These are phyloP conservation scores for Tillandsia leiboldiana DNA, from an alignment of 176 grass and related monocot species.

Conservation along the genomic window DNA sequence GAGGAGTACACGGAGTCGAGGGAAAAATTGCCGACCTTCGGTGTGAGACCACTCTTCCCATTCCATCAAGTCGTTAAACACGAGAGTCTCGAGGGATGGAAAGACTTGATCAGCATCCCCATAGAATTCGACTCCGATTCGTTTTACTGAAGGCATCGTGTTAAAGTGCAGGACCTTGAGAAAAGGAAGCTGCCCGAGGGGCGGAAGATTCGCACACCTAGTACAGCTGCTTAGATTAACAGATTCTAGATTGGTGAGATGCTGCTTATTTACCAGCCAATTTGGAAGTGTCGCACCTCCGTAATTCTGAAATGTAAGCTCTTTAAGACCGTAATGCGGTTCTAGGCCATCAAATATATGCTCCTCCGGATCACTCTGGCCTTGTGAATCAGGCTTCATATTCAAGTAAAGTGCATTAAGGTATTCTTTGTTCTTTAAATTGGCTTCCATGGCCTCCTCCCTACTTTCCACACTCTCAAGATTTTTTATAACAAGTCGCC, in stretches of 20 bases:
- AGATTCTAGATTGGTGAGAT: constrained; percentile 6
- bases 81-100: no score
- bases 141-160: no score
- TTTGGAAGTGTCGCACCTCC: background rate
- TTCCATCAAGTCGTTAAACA: no score
- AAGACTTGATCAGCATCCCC: no score
- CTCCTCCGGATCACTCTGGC: background rate
- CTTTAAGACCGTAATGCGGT: background rate
- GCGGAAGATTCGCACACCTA: background rate
- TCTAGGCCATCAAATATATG: background rate
- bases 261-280: background rate
- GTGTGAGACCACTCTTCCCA: no score
- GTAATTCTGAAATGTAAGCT: background rate
- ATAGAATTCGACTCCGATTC: no score
- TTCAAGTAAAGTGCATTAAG: constrained; percentile 12
- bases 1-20: no score
- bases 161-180: background rate
- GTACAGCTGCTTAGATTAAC: background rate
- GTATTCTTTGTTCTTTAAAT: constrained; percentile 27
- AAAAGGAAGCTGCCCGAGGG: background rate
- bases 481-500: constrained; percentile 23
- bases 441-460: constrained; percentile 18
- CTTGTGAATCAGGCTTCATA: background rate
- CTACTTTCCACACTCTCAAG: constrained; percentile 22
- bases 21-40: no score